Evolutionary conservation across 306 rosid species (phyloP).

Genomic region (Herpetospermum pedunculosum): DNA sequence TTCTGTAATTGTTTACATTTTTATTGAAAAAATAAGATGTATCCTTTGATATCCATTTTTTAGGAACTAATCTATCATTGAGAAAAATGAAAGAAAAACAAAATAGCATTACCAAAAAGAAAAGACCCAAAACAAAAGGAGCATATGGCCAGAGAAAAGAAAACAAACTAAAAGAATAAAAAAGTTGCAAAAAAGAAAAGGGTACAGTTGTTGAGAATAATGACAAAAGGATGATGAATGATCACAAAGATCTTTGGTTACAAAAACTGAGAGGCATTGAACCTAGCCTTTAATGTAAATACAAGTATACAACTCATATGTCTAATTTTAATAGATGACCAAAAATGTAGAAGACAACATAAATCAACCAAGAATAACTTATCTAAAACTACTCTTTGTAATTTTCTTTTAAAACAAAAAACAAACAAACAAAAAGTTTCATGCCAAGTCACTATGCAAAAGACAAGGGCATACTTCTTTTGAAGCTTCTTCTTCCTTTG

Average conservation of each 20-base stretch:
- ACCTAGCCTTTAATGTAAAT: too few relatives aligned
- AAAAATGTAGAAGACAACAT: neutral
- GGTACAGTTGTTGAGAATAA: neutral
- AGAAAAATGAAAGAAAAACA: neutral
- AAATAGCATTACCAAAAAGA: neutral
- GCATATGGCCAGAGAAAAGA: too few relatives aligned
- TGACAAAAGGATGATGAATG: neutral
- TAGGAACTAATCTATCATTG: neutral
- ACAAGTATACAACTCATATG: neutral
- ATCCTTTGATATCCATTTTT: neutral
- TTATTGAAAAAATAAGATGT: neutral
- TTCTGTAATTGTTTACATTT: neutral
- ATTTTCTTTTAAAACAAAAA: neutral
- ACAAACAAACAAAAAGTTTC: neutral
- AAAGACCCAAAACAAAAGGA: neutral
- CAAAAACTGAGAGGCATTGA: too few relatives aligned
- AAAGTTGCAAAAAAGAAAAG: neutral
- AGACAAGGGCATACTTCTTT: constrained; percentile 43
- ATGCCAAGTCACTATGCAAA: neutral
- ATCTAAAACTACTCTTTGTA: neutral
- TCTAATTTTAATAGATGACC: neutral
- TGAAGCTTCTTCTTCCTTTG: constrained; percentile 31
- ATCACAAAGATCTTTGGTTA: neutral
- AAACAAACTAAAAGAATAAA: neutral
- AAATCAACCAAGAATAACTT: neutral